These are phyloP conservation scores for Syzygium syzygioides DNA, from an alignment of 441 rosid genomes.

Conservation along the genomic window DNA sequence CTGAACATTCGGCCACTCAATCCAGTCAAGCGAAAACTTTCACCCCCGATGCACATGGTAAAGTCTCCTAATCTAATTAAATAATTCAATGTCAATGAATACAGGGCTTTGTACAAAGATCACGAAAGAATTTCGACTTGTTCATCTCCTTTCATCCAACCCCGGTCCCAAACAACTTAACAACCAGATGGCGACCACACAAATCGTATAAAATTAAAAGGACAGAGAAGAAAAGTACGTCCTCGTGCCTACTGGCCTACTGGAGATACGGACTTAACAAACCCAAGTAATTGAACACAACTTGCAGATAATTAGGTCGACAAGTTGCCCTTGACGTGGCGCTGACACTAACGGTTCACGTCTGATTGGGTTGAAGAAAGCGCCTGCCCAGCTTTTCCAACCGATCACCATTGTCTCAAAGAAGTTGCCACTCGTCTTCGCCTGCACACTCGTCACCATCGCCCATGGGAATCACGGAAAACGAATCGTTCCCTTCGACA, in stretches of 20 bases:
- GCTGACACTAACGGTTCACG: background rate
- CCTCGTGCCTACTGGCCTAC: background rate
- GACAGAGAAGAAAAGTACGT: background rate
- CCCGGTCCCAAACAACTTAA: background rate
- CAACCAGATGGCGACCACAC: background rate
- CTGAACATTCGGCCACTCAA: background rate
- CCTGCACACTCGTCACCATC: slow-evolving; percentile 23
- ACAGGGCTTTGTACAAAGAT: background rate
- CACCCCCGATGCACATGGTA: background rate
- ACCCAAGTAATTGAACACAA: background rate
- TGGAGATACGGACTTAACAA: background rate
- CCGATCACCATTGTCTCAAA: slow-evolving; percentile 19
- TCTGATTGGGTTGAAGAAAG: background rate
- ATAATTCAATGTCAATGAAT: background rate
- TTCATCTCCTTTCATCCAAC: background rate
- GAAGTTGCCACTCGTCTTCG: slow-evolving; percentile 85
- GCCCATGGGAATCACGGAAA: slow-evolving; percentile 11
- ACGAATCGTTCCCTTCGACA: slow-evolving; percentile 20
- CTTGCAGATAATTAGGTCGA: background rate
- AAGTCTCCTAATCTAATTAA: background rate
- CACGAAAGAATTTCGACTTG: background rate
- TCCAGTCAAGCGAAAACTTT: background rate
- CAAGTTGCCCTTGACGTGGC: background rate
- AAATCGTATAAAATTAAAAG: background rate
- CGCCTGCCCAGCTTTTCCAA: background rate